A percentile compares a stretch with the other conserved stretches of the same genome.
phyloP scores from a whole-genome alignment of 2,329 filamentous ascomycete species.

The Fonsecaea pedrosoi region DNA sequence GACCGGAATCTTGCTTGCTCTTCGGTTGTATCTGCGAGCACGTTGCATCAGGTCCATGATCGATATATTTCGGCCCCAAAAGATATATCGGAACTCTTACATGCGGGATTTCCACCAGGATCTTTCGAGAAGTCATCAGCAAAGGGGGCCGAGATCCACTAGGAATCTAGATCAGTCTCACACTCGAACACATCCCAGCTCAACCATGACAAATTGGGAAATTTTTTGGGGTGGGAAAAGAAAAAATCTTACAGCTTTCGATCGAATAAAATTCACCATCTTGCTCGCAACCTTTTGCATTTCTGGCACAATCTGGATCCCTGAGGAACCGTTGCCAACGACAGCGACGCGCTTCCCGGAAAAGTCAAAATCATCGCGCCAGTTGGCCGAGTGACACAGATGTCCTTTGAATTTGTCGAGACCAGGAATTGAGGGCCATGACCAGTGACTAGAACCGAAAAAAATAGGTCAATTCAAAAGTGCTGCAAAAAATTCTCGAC shows the following conservation, averaged over 20 bases:
- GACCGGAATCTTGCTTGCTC: conserved; percentile 34
- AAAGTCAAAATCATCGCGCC: conserved; percentile 42
- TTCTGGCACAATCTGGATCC: conserved; percentile 45
- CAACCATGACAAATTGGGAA: too few species aligned
- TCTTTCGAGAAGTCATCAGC: conserved; percentile 25
- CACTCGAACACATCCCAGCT: too few species aligned
- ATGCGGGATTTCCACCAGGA: conserved; percentile 40
- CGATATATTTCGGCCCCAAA: too few species aligned
- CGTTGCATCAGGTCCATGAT: too few species aligned
- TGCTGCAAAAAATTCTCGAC: too few species aligned
- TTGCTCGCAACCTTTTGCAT: conserved; percentile 47
- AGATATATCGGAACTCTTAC: conserved; percentile 27
- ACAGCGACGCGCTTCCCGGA: conserved; percentile 39
- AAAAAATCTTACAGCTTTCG: conserved; percentile 24
- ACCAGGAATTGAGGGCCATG: conserved; percentile 40
- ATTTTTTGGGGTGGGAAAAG: neutral
- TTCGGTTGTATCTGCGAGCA: conserved; percentile 8
- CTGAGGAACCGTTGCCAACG: conserved; percentile 41
- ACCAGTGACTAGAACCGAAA: conserved; percentile 48
- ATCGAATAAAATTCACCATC: conserved; percentile 40
- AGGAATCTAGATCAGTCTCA: too few species aligned
- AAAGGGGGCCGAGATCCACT: conserved; percentile 42
- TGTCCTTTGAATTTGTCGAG: conserved; percentile 45
- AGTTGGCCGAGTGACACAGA: conserved; percentile 51
- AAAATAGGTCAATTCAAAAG: too few species aligned